Conservation (phyloP, 2,329 filamentous ascomycete species). For the Fusarium tupiense region DNA sequence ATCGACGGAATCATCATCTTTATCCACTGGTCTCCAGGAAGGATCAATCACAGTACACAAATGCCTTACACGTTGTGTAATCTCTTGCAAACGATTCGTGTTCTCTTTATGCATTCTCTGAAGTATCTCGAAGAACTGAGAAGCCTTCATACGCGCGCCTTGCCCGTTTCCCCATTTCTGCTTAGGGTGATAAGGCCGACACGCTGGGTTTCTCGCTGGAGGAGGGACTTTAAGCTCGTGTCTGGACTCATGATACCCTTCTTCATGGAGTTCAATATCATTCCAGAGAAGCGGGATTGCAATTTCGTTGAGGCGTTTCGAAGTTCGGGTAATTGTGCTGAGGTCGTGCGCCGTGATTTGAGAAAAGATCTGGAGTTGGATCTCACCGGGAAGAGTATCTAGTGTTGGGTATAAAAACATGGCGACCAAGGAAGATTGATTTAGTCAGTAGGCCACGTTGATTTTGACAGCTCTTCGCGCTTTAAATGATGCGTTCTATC, state of each 20-base stretch:
- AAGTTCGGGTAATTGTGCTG: neutral
- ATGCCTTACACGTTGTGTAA: neutral
- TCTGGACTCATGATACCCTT: constrained; percentile 8
- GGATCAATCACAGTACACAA: constrained; percentile 7
- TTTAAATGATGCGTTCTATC: neutral
- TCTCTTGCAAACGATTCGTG: neutral
- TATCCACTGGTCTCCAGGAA: fast-evolving
- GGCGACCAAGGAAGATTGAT: too few relatives aligned
- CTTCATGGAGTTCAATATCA: constrained; percentile 24
- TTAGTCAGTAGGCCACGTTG: neutral
- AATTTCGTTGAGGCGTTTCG: neutral
- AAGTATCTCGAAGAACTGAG: neutral
- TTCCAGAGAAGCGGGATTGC: constrained; percentile 21
- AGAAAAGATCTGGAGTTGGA: neutral
- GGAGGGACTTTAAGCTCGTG: neutral
- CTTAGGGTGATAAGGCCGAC: neutral
- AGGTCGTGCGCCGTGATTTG: neutral
- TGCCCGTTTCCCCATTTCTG: neutral
- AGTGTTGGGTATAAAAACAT: neutral
- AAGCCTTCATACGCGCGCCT: neutral
- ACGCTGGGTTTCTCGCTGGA: neutral
- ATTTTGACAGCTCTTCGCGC: neutral
- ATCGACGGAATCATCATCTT: fast-evolving
- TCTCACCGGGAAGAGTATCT: neutral
- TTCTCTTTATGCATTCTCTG: neutral